Evolutionary conservation across 257 asterid genomes (phyloP).

Genomic region (Nicotiana tomentosiformis): DNA sequence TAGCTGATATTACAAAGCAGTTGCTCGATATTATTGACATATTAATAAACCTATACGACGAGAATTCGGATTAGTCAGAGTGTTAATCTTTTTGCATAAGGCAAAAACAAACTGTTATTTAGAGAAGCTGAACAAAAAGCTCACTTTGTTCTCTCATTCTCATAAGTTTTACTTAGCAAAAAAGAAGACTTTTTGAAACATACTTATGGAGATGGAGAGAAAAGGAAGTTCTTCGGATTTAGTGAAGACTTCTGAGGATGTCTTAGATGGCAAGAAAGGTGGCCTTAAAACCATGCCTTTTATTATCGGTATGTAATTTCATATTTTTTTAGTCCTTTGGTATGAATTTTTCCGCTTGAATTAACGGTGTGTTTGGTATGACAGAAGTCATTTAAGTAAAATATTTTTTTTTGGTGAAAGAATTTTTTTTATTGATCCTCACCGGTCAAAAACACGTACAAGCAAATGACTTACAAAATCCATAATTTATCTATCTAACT

Average conservation of each 20-base stretch:
- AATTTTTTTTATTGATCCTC: no score
- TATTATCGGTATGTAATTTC: conserved; percentile 39
- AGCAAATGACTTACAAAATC: no score
- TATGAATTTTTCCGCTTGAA: not conserved
- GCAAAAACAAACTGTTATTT: not conserved
- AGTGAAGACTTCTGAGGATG: conserved; percentile 9
- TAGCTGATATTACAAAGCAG: no score
- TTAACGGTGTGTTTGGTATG: not conserved
- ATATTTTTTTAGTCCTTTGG: not conserved
- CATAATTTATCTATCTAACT: no score
- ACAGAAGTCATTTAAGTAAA: not conserved
- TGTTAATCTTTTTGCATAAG: not conserved
- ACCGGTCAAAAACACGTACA: no score
- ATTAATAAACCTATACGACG: no score
- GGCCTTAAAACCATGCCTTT: conserved; percentile 73
- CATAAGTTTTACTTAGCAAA: not conserved
- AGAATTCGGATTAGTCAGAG: no score
- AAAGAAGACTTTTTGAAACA: not conserved
- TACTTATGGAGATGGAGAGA: not conserved
- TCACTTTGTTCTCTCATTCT: not conserved
- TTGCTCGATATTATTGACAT: no score
- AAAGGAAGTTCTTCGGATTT: conserved; percentile 33
- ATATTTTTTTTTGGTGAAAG: no score
- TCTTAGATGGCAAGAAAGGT: conserved; percentile 25
- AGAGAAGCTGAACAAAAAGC: not conserved